Percentiles rank a stretch among this genome's conserved stretches.
phyloP scores from a whole-genome alignment of 805 yeast genomes.

The Starmerella apis region DNA sequence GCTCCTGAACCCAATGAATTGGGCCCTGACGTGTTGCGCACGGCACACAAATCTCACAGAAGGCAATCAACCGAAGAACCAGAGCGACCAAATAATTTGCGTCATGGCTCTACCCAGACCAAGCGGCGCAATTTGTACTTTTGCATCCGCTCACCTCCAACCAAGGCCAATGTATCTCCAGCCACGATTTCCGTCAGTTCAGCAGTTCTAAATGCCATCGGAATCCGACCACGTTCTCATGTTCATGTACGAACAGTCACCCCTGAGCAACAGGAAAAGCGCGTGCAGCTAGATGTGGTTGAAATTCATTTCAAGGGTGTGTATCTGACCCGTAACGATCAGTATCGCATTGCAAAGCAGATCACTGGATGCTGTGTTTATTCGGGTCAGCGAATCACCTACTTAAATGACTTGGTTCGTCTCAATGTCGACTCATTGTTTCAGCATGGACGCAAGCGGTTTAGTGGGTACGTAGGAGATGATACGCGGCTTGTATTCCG shows the following conservation, averaged over 20 bases:
- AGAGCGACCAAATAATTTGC: not conserved
- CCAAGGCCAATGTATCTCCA: not conserved
- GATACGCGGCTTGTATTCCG: constrained; percentile 75
- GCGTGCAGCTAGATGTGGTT: constrained; percentile 59
- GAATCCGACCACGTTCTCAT: constrained; percentile 54
- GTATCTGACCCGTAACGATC: constrained; percentile 75
- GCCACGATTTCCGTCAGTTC: constrained; percentile 19
- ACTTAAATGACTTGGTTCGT: constrained; percentile 48
- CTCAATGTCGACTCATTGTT: constrained; percentile 55
- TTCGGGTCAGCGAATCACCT: constrained; percentile 52
- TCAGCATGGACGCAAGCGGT: constrained; percentile 54
- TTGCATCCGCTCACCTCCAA: constrained; percentile 20
- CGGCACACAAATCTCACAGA: not conserved
- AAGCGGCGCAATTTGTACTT: constrained; percentile 25
- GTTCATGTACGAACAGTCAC: constrained; percentile 45
- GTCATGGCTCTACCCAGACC: not conserved
- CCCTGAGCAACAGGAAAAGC: constrained; percentile 26
- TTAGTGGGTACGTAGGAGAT: constrained; percentile 64
- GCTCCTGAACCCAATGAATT: not conserved
- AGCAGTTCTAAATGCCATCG: constrained; percentile 34
- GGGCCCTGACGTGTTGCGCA: constrained; percentile 1
- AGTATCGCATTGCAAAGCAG: constrained; percentile 71
- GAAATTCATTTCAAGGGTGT: constrained; percentile 75
- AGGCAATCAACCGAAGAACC: not conserved
- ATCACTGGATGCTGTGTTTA: constrained; percentile 57